phyloP scores from a whole-genome alignment of 179 eudicot genomes.

The Actinidia chinensis region DNA sequence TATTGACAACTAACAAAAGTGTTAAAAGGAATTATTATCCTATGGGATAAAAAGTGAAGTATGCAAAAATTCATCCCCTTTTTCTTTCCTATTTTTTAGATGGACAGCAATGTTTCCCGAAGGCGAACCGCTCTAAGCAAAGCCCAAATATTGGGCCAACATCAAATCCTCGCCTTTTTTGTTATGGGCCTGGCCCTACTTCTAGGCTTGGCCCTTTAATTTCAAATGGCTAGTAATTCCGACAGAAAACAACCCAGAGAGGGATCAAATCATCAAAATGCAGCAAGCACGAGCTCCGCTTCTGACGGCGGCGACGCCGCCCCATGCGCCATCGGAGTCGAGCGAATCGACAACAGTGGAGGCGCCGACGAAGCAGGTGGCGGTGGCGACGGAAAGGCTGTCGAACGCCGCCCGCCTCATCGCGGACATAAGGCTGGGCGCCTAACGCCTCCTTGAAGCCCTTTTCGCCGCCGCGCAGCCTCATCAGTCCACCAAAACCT shows the following conservation, averaged over 20 bases:
- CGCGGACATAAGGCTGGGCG: slow-evolving; percentile 79
- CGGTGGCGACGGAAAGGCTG: slow-evolving; percentile 80
- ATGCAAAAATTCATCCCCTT: too few species aligned
- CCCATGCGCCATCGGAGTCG: slow-evolving; percentile 23
- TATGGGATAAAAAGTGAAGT: too few species aligned
- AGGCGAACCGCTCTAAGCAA: too few species aligned
- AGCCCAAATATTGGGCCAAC: too few species aligned
- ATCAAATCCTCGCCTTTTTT: too few species aligned
- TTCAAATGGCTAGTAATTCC: too few species aligned
- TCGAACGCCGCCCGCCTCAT: slow-evolving; percentile 79
- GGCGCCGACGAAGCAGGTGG: slow-evolving; percentile 96
- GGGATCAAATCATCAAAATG: slow-evolving; percentile 11
- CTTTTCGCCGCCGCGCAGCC: slow-evolving; percentile 47
- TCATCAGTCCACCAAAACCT: slow-evolving; percentile 45
- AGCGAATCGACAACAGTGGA: slow-evolving; percentile 29
- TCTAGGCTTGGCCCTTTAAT: too few species aligned
- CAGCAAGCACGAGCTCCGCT: slow-evolving; percentile 29
- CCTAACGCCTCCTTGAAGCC: slow-evolving; percentile 88
- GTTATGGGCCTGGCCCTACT: too few species aligned
- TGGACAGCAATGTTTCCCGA: too few species aligned
- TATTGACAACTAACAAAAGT: too few species aligned
- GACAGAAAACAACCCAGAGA: not conserved
- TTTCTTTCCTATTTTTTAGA: too few species aligned
- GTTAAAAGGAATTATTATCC: too few species aligned
- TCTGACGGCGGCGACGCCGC: slow-evolving; percentile 21